Base-by-base conservation (phyloP, 331 rosid genomes). In the Pyrus hybrid region DNA sequence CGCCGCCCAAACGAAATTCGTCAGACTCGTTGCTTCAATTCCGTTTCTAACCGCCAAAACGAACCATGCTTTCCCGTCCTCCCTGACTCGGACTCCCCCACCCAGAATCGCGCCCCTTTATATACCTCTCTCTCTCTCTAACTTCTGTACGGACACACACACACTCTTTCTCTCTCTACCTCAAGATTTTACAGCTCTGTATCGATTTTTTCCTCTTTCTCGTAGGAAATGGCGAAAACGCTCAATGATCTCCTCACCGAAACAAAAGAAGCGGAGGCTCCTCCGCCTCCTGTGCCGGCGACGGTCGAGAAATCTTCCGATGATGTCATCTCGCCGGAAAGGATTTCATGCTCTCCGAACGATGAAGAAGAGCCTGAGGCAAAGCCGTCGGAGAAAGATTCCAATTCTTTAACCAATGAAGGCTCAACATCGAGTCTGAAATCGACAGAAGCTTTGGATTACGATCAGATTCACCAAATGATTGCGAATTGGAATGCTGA, bases 41-140 rank as follows among this genome's bases (percentile, higher is more conserved):
- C 73, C 62, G 17, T 49, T 69, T 28, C 18, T 70, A 69, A 69
- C 73, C 10, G 61, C 61, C 73, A 69, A 69, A 69, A 25, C 23
- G 23, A 4, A 63, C 12, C 61, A 68, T 33, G 9, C 35, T 45
- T 17, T 45, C 21, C 28, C 25, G 3, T 25, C 49, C 49, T 43
- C 49, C 49, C 47, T 11, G 47, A 41, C 47, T 41, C 5, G 47
- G 47, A 41, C 47, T 41, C 47, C 14, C 47, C 13, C 14, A 41
- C 47, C 14, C 49, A 43, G 49, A 43, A 43, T 43, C 49, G 49
- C 49, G 16, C 49, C 49, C 47, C 47, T 58, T 13, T 22, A 10
- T 58, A 23, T 58, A 4, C 13, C 28, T 45, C 11, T 45, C 58
- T 67, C 41, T 26, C 43, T 67, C 56, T 67, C 72, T 28, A 41